These are phyloP conservation scores for Monocercomonoides exilis DNA, from an alignment of 78 protist species.

Conservation along the genomic window DNA sequence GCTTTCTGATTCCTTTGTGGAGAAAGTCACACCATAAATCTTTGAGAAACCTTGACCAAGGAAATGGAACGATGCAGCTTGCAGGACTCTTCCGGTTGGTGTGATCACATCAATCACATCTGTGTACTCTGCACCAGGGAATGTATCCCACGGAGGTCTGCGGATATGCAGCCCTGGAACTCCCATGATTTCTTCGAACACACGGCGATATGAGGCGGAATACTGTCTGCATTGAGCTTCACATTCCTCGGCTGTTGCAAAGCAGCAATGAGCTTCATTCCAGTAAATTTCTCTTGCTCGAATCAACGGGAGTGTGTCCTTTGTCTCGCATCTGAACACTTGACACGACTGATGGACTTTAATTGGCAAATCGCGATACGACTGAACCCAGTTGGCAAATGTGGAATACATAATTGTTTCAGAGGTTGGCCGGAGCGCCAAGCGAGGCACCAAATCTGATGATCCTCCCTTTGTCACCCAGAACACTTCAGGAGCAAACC, in stretches of 20 bases:
- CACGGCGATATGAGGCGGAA: conserved; percentile 19
- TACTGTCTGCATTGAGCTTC: not conserved
- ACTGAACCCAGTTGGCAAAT: conserved; percentile 36
- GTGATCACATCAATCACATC: conserved; percentile 46
- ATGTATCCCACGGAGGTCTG: conserved; percentile 43
- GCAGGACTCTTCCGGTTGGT: conserved; percentile 37
- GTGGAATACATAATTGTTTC: conserved; percentile 49
- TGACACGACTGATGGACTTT: conserved; percentile 42
- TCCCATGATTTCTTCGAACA: conserved; percentile 14
- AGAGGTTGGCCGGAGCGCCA: conserved; percentile 47
- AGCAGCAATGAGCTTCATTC: conserved; percentile 48
- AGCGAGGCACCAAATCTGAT: not conserved
- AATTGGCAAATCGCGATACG: conserved; percentile 38
- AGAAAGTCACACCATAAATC: conserved; percentile 33
- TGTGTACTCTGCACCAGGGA: conserved; percentile 42
- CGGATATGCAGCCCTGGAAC: conserved; percentile 25
- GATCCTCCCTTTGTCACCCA: conserved; percentile 48
- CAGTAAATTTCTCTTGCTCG: conserved; percentile 40
- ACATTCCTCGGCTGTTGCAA: conserved; percentile 39
- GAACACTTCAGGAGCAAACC: conserved; percentile 14
- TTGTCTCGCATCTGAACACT: conserved; percentile 43
- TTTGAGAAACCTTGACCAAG: conserved; percentile 45
- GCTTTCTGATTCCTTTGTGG: not conserved
- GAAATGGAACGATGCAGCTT: conserved; percentile 37
- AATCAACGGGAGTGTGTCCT: conserved; percentile 38